These are phyloP conservation scores for Lanmaoa pseudosensibilis DNA, from an alignment of 768 basidiomycete species.

Conservation along the genomic window DNA sequence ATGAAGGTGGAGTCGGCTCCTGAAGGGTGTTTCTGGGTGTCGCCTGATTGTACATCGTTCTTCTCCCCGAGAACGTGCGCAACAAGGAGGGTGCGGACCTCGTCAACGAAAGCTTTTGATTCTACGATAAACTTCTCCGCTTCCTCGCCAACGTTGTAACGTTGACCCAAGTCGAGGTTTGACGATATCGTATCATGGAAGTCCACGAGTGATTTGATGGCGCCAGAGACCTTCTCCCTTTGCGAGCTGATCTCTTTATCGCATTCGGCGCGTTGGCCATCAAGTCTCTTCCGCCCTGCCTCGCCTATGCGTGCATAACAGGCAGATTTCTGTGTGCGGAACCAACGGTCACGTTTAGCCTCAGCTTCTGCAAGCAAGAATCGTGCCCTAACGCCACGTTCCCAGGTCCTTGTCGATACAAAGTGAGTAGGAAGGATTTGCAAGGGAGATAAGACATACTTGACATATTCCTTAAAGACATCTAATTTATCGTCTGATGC, in stretches of 20 bases:
- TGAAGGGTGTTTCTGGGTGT: background rate
- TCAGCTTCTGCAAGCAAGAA: constrained; percentile 30
- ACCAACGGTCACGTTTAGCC: constrained; percentile 30
- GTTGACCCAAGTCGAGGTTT: constrained; percentile 28
- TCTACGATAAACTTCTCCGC: constrained; percentile 21
- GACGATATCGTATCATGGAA: constrained; percentile 25
- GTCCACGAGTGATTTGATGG: constrained; percentile 24
- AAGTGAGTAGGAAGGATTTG: background rate
- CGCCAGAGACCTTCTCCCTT: constrained; percentile 24
- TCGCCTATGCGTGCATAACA: constrained; percentile 32
- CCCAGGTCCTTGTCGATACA: constrained; percentile 23
- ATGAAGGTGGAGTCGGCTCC: background rate
- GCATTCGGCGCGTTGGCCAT: constrained; percentile 27
- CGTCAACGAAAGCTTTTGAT: constrained; percentile 26
- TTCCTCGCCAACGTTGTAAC: constrained; percentile 27
- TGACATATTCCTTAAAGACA: constrained; percentile 31
- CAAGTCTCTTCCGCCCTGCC: constrained; percentile 31
- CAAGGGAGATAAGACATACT: constrained; percentile 17
- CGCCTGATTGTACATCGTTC: constrained; percentile 3
- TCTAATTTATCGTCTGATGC: constrained; percentile 24
- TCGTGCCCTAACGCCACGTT: constrained; percentile 32
- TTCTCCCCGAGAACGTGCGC: constrained; percentile 17
- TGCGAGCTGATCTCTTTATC: constrained; percentile 28
- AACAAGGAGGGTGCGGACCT: constrained; percentile 28
- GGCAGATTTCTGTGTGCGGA: constrained; percentile 31